Percentiles rank a stretch among this genome's conserved stretches.
These are phyloP conservation scores for Cucurbita moschata DNA, from an alignment of 306 rosid species.

Conservation along the genomic window DNA sequence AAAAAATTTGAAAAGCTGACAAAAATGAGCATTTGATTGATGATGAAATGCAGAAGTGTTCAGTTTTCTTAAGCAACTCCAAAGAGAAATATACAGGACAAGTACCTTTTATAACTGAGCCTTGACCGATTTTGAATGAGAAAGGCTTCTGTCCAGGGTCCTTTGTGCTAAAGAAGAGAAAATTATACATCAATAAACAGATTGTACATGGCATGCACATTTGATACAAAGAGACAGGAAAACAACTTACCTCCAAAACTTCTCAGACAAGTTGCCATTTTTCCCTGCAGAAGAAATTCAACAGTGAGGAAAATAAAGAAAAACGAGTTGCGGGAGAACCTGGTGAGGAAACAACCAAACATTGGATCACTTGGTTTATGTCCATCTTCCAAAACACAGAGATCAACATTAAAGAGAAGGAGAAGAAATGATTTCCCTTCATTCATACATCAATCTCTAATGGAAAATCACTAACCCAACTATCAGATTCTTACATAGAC, in stretches of 20 bases:
- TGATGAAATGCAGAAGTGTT: background rate
- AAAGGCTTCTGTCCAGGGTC: constrained; percentile 81
- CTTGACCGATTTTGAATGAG: constrained; percentile 70
- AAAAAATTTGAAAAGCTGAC: background rate
- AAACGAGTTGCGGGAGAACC: background rate
- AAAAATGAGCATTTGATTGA: background rate
- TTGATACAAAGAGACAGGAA: background rate
- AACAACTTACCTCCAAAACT: constrained; percentile 67
- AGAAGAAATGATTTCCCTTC: background rate
- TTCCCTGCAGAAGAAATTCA: constrained; percentile 36
- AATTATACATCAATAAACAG: background rate
- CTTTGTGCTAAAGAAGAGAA: constrained; percentile 47
- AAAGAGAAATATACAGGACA: background rate
- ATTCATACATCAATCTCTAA: background rate
- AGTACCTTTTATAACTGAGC: constrained; percentile 75
- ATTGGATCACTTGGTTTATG: background rate
- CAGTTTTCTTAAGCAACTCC: background rate
- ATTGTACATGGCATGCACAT: background rate
- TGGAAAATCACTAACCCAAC: background rate
- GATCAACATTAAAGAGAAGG: background rate
- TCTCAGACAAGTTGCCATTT: constrained; percentile 62
- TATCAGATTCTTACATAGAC: background rate
- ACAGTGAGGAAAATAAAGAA: background rate
- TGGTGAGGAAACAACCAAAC: background rate
- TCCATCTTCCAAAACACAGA: background rate